Base-by-base conservation (phyloP, 1,284 basidiomycete species). In the Cryptococcus sp. region DNA sequence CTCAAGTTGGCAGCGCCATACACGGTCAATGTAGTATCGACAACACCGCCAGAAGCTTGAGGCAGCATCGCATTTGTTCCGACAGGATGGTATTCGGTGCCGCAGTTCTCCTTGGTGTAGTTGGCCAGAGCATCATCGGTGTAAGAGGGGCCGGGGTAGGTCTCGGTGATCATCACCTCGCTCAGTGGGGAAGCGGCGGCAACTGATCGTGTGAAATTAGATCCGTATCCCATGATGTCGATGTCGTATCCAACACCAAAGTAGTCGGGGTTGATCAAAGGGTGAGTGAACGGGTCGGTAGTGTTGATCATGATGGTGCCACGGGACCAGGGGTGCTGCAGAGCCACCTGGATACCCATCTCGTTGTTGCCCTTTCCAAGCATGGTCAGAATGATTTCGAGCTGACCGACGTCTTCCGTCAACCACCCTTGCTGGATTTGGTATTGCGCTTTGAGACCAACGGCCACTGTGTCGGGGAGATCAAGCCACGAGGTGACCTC, bases 51-150 rank as follows among this genome's bases (percentile, higher is more conserved):
- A 58, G 80, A 72, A 39, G 78, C 77, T 62, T 80, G 76, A 4
- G 87, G 87, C 44, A 88, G 78, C 87, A 88, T 88, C 3, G 85
- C 81, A 64, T 83, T 84, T 20, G 86, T 83, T 60, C 83, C 84
- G 27, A 82, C 80, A 1, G 86, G 86, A 77, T 87, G 86, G 71
- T 78, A 86, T 60, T 79, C 77, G 47, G 78, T 80, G 20, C 70
- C 67, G 56, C 67, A 59, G 53, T 72, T 65, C 35, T 59, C 42
- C 46, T 64, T 66, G 57, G 75, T 75, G 64, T 74, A 80, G 22
- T 68, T 67, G 47, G 50, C 53, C 22, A 80, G 67, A 15, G 67
- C 67, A 47, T 67, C 66, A n/a, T 69, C 76, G 4, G 64, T 72
- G 31, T 59, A 47, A 0, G 54, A 57, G 2, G 62, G 50, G 1